phyloP scores from a whole-genome alignment of 495 filamentous ascomycete genomes.

The Penicillium manginii region DNA sequence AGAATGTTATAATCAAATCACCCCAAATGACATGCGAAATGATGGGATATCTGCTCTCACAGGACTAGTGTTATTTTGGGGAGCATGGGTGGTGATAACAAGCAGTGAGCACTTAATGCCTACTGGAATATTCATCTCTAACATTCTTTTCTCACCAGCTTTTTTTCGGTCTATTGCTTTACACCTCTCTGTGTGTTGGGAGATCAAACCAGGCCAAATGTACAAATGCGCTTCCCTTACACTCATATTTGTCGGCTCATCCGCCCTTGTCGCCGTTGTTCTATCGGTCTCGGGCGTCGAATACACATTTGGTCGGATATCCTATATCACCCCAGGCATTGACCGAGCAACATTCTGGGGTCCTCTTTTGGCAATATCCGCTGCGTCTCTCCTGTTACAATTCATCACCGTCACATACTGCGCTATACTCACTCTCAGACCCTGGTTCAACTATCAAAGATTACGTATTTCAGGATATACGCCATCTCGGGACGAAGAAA shows the following conservation, averaged over 20 bases:
- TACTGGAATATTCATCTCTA: too few relatives aligned
- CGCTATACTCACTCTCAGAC: not conserved
- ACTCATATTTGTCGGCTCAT: not conserved
- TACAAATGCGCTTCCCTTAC: not conserved
- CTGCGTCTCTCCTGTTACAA: not conserved
- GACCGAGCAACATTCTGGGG: not conserved
- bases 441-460: not conserved
- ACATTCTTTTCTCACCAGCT: not conserved
- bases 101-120: not conserved
- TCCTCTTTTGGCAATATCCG: not conserved
- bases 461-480: not conserved
- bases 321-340: not conserved
- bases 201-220: not conserved
- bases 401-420: not conserved
- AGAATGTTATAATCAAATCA: not conserved
- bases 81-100: not conserved
- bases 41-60: not conserved
- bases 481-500: not conserved
- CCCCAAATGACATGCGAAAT: slow-evolving; percentile 1
- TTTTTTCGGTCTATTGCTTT: not conserved
- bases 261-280: not conserved
- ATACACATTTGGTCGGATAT: slow-evolving; percentile 2
- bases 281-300: not conserved
- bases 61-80: not conserved
- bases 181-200: not conserved